Evolutionary conservation across 495 filamentous ascomycete species (phyloP), one percentile per base, ranked within the genome.

Genomic region (Annulohypoxylon nitens): DNA sequence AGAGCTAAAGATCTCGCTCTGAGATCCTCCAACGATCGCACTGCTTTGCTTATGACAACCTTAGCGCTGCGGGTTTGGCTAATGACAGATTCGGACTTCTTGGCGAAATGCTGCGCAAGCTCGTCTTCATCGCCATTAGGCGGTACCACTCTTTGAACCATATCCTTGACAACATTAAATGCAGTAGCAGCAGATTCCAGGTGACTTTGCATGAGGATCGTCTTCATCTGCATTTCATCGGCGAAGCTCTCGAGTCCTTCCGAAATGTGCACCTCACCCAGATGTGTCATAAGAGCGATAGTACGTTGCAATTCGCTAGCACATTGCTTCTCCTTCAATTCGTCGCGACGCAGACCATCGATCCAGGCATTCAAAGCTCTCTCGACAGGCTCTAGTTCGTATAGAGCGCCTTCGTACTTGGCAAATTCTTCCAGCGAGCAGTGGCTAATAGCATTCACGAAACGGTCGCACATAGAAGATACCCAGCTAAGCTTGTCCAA

Each of bases 301-400:
- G 92, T 92, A 60, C 92, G 83, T 77, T 96, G 91, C 39, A 98
- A 81, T 76, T 97, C 94, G 5, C 87, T 86, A 2, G 89, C 90
- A 76, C 94, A 93, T 61, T 93, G 90, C 75, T 90, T 89, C 81
- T 92, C 90, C 76, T 94, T 93, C n/a, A 98, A 78, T 62, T 98
- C 95, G 72, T 97, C 94, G 58, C 89, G 89, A 69, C 92, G 90
- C 55, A 97, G 76, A 2, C 86, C 87, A 45, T 98, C 94, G 70
- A 98, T 90, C 91, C 95, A 98, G 33, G 88, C 88, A 74, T 97
- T 97, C 43, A 98, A 81, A 0, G 93, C 93, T 39, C 93, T 86
- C 81, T 99, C 96, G 12, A 98, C 94, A 2, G 95, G 95, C 78
- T 97, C 94, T 70, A 98, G 85, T 76, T 98, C 96, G 74, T 95